Evolutionary conservation across 2,329 filamentous ascomycete species (phyloP).

Genomic region (Pestalotiopsis sp.): DNA sequence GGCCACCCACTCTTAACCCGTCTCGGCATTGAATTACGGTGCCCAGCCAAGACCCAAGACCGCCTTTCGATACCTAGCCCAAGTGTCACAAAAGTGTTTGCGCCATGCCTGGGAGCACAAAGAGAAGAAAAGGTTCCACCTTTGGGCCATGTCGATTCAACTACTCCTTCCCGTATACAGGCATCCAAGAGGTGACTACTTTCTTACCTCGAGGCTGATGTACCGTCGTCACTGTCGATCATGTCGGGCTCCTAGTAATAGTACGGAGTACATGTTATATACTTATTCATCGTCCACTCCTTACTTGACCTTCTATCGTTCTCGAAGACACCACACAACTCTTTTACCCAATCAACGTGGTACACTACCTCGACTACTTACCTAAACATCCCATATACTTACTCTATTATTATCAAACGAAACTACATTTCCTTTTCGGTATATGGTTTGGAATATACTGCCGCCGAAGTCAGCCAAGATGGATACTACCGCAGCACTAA

Average conservation of each 20-base stretch:
- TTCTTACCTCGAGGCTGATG: neutral
- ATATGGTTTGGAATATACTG: too few relatives aligned
- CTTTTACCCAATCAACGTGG: neutral
- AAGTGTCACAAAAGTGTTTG: neutral
- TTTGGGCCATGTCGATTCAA: neutral
- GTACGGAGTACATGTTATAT: neutral
- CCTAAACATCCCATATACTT: neutral
- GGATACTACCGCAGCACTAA: too few relatives aligned
- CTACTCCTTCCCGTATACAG: neutral
- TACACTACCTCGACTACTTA: neutral
- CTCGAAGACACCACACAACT: neutral
- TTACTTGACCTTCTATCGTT: neutral
- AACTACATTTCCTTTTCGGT: neutral
- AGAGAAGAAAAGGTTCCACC: neutral
- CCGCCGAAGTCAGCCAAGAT: too few relatives aligned
- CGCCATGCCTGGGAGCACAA: too few relatives aligned
- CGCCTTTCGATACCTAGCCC: neutral
- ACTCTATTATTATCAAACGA: neutral
- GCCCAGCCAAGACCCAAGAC: neutral
- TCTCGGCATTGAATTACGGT: neutral
- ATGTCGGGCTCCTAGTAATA: neutral
- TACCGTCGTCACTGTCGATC: neutral
- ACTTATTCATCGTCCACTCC: neutral
- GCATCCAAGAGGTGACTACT: neutral
- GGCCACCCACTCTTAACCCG: slow-evolving; percentile 3